Base-by-base conservation (phyloP, 192 early-diverging fungal species). In the Endogone sp. region DNA sequence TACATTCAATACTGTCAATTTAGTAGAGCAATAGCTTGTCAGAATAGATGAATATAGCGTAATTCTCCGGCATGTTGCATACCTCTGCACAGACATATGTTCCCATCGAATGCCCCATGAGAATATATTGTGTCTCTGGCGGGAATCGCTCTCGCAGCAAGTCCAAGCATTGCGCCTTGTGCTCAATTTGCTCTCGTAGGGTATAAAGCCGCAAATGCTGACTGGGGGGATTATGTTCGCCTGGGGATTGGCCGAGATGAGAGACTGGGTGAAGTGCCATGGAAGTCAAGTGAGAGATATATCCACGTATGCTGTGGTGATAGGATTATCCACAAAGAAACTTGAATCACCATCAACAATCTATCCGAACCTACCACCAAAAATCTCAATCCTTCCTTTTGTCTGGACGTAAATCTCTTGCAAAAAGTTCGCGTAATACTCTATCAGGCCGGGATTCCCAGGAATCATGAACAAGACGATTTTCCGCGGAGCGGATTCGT, bases 351-450 rank as follows among this genome's bases (percentile, higher is more conserved):
- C 49, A 60, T 60, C 37, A 29, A 3, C 26, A 37, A 49, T 16
- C n/a, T 29, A 28, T 13, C 29, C 8, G 44, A 28, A 29, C 9
- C 64, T 77, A 86, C 84, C 86, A 62, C 86, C 89, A 65, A 86
- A 69, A 16, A 92, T 87, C 54, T 92, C 90, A 31, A 92, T 66
- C 25, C 68, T 72, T 25, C 71, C 71, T 28, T 72, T 59, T 55
- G 78, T 77, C 44, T 78, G 57, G 10, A 79, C 69, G 69, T 89
- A 86, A 60, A 90, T 77, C 0, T 73, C 69, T 23, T 84, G 66
- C 65, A 90, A 84, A 70, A 94, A 96, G n/a, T 76, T 75, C 23
- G 79, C 84, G 69, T 96, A 96, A 70, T 93, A 93, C 60, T 94
- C 90, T 26, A 90, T 81, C 31, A 92, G 62, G 2, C 94, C 94